Evolutionary conservation across 2,329 filamentous ascomycete genomes (phyloP).

Genomic region (Talaromyces sp.): DNA sequence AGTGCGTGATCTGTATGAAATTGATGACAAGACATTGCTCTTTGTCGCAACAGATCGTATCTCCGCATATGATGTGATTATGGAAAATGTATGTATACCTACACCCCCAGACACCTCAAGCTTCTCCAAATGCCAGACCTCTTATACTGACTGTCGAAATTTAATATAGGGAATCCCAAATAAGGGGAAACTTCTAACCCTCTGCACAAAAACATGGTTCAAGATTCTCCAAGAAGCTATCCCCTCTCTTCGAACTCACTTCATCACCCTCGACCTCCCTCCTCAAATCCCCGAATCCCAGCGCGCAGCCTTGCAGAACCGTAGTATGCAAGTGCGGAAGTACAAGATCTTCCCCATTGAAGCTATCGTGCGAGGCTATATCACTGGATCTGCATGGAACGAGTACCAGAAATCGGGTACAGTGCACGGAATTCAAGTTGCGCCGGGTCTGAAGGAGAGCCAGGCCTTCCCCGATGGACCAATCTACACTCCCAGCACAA

Average conservation of each 20-base stretch:
- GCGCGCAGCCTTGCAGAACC: slow-evolving; percentile 52
- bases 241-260: slow-evolving; percentile 58
- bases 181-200: slow-evolving; percentile 63
- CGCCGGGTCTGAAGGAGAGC: slow-evolving; percentile 64
- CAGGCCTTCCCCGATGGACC: slow-evolving; percentile 61
- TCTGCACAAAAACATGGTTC: slow-evolving; percentile 67
- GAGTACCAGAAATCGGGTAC: slow-evolving; percentile 71
- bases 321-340: slow-evolving; percentile 72
- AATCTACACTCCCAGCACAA: slow-evolving; percentile 77
- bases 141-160: background rate
- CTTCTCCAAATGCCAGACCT: background rate
- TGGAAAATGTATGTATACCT: slow-evolving; percentile 61
- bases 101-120: slow-evolving; percentile 20
- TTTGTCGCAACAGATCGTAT: slow-evolving; percentile 87
- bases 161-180: slow-evolving; percentile 55
- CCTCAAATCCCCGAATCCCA: slow-evolving; percentile 44
- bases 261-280: slow-evolving; percentile 56
- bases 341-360: slow-evolving; percentile 73
- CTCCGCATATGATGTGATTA: slow-evolving; percentile 89
- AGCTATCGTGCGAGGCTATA: slow-evolving; percentile 83
- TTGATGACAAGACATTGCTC: slow-evolving; percentile 66
- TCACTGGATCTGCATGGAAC: slow-evolving; percentile 77
- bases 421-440: slow-evolving; percentile 69
- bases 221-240: slow-evolving; percentile 52
- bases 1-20: slow-evolving; percentile 73